Base-by-base conservation (phyloP, 148 eudicot genomes). In the Pouteria glomerata region DNA sequence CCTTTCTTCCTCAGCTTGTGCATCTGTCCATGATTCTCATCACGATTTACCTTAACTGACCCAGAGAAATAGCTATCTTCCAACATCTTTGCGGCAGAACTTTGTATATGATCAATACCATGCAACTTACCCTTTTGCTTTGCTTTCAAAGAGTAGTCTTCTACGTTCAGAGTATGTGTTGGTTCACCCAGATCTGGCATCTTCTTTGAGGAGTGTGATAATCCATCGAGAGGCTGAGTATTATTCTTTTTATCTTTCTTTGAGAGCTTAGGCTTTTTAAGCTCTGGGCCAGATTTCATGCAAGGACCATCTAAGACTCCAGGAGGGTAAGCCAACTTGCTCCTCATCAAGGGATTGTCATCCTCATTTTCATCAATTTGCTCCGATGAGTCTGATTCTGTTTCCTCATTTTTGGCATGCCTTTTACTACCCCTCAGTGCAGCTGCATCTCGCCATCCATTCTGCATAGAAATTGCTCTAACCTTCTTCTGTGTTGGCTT, bases 341-440 rank as follows among this genome's bases (percentile, higher is more conserved):
- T 85, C 87, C 87, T 86, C 81, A 88, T 82, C 83, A 88, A 75
- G 63, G 90, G 93, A 72, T 85, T 88, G 77, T 80, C 79, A 71
- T 78, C 89, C 12, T 77, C 90, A 24, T 41, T 41, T 63, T 63
- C 68, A 62, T 80, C 89, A 66, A 68, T 70, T 66, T 84, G 85
- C 69, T 83, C 93, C 27, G 97, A 95, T 35, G 98, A 89, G 80
- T 85, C 97, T 16, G 96, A 95, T 57, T 90, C 97, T 56, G 97
- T 95, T 65, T 95, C 97, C 69, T 84, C 99, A 67, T 78, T 80
- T 68, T 78, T 84, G 37, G 55, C 52, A 60, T 74, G 79, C 68
- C 68, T 72, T 67, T 83, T 79, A 35, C 71, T 70, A 53, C 81
- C 85, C 66, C 80, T 77, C 44, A 68, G 33, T 69, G 83, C 74